Evolutionary conservation across 1,284 basidiomycete genomes (phyloP), one percentile per base, ranked within the genome.

Genomic region (Microbotryum lychnidis-dioicae): DNA sequence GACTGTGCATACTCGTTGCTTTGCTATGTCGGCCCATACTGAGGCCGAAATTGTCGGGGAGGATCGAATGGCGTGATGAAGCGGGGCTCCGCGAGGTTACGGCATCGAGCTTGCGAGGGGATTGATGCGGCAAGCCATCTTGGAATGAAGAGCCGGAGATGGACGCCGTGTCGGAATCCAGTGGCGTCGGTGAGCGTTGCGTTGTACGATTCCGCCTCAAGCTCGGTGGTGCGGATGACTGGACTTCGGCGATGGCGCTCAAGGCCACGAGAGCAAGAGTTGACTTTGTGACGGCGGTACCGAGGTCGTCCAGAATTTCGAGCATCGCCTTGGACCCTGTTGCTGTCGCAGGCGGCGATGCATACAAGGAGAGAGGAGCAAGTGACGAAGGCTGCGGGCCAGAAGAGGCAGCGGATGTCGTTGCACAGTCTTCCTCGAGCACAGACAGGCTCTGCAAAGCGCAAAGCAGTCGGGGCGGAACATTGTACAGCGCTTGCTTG

Each of bases 401-500:
- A 21, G 31, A 18, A 16, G 45, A 25, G 46, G 9, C 31, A 31
- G n/a, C 25, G 8, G 51, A 6, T 53, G 33, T 14, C 23, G 50
- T 6, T 27, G 42, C 23, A 10, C 14, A 37, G 4, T 6, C 52
- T 42, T 42, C 25, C 16, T 14, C 48, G 29, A 14, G 33, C 7
- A 57, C 46, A 42, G 44, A 56, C 23, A 66, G 49, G 7, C 50
- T 42, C 51, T 72, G 70, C 12, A 71, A 18, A 12, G 80, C 78
- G 47, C 82, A 72, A 50, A 89, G 75, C 25, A 87, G 75, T 71
- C 46, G 54, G 2, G 83, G 77, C 14, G 82, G 79, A 63, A 87
- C 84, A 61, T 89, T 87, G 69, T 84, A 87, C 6, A 88, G 74
- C 0, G 84, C 80, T 72, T 91, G 87, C 45, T 84, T 75, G 4